Base-by-base conservation (phyloP, 148 eudicot genomes). In the Hydrangea macrophylla region DNA sequence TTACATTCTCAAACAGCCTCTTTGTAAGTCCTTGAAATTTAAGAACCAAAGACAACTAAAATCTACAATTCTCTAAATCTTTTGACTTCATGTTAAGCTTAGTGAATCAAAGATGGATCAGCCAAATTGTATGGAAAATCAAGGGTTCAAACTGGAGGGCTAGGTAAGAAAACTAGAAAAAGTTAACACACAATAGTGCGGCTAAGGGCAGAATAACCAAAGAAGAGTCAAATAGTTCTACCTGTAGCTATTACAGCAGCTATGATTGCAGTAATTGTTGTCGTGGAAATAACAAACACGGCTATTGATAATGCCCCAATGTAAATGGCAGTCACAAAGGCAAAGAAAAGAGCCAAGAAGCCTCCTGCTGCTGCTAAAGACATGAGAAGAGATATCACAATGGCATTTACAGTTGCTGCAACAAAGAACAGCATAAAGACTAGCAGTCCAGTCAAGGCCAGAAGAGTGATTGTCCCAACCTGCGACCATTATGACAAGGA, bases 351-450 rank as follows among this genome's bases (percentile, higher is more conserved):
- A 70, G 93, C 96, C 89, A 92, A 80, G 78, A 84, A 84, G 65
- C 96, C 96, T 60, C 98, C 93, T 55, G 82, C 93, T 42, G 93
- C 91, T 17, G 86, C 98, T 73, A 92, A 64, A 39, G 93, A 87
- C 76, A 87, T 32, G 42, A 92, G 81, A 67, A 89, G 87, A 25
- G 96, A 92, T 55, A 92, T 70, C 60, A 92, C 70, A 39, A 92
- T 74, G 32, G 93, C 93, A 79, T 85, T 92, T 64, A 81, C 37
- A 60, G 88, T 89, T 70, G 98, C 96, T 10, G 88, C 90, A 24
- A 81, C 70, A 76, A 92, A 82, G 80, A 92, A 87, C 45, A 92
- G 80, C 85, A 79, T 69, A 68, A 89, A 89, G 61, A 89, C 81
- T 6, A 79, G 70, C 71, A 89, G 44, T 58, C 93, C 96, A 0